Percentiles rank a stretch among this genome's conserved stretches.
phyloP scores from a whole-genome alignment of 163 green algal genomes.

The Volvox carteri region DNA sequence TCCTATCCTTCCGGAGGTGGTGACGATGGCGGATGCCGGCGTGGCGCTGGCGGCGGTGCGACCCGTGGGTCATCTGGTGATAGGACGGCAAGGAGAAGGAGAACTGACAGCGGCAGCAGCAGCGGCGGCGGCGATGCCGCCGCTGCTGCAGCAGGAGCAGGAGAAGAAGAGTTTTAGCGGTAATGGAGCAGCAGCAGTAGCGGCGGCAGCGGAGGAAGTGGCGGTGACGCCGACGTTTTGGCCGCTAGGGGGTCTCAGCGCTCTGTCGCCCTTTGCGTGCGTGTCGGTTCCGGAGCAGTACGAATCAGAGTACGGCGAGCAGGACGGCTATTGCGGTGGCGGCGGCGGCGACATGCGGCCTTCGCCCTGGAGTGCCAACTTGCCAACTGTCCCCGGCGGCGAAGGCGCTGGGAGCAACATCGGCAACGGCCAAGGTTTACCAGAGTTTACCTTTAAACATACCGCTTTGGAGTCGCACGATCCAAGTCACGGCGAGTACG shows the following conservation, averaged over 20 bases:
- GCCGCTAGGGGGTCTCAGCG: background rate
- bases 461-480: background rate
- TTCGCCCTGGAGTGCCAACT: background rate
- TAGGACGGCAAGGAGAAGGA: too few relatives aligned
- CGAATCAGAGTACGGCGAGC: background rate
- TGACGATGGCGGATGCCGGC: too few relatives aligned
- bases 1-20: slow-evolving; percentile 1
- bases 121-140: background rate
- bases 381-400: background rate
- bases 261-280: slow-evolving; percentile 21
- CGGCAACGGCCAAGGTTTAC: background rate
- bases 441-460: slow-evolving; percentile 32
- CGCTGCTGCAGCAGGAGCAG: slow-evolving; percentile 28
- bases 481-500: background rate
- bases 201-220: background rate
- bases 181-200: background rate
- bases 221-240: background rate
- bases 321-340: too few relatives aligned
- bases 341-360: background rate
- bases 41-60: background rate
- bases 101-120: background rate
- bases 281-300: slow-evolving; percentile 15
- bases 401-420: background rate
- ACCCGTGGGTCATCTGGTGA: background rate
- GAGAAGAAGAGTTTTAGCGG: too few relatives aligned